These are phyloP conservation scores for Phytophthora multivora DNA, from an alignment of 352 stramenopile species.

Conservation along the genomic window DNA sequence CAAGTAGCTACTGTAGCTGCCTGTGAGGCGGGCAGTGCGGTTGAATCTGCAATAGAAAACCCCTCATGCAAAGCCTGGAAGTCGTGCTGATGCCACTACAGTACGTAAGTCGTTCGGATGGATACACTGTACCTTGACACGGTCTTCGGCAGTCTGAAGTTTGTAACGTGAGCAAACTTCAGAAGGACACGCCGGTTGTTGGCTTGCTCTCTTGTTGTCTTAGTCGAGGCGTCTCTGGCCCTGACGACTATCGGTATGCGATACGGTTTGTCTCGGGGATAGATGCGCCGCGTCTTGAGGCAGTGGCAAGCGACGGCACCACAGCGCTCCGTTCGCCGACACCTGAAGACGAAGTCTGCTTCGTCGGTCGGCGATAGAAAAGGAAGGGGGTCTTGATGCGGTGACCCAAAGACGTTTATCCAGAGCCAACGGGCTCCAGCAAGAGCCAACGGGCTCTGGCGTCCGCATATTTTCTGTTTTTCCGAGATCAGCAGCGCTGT, in stretches of 20 bases:
- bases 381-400: constrained; percentile 18
- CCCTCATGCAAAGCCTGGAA: no score
- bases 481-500: constrained; percentile 15
- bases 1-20: constrained; percentile 4
- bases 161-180: constrained; percentile 18
- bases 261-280: constrained; percentile 12
- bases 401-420: constrained; percentile 3
- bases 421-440: neutral
- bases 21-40: constrained; percentile 3
- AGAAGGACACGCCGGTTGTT: constrained; percentile 2
- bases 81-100: no score
- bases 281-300: constrained; percentile 23
- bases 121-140: neutral
- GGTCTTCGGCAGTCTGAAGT: constrained; percentile 17
- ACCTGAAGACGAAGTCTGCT: constrained; percentile 1
- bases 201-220: constrained; percentile 5
- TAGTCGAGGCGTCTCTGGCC: constrained; percentile 7
- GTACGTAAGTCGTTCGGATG: no score
- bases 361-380: constrained; percentile 26
- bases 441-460: constrained; percentile 5
- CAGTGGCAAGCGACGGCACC: constrained; percentile 8
- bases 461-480: constrained; percentile 21
- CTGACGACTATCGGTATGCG: constrained; percentile 28
- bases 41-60: no score
- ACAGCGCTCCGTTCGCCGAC: neutral